These are phyloP conservation scores for Cyclotella distinguenda DNA, from an alignment of 108 stramenopile species.

Conservation along the genomic window DNA sequence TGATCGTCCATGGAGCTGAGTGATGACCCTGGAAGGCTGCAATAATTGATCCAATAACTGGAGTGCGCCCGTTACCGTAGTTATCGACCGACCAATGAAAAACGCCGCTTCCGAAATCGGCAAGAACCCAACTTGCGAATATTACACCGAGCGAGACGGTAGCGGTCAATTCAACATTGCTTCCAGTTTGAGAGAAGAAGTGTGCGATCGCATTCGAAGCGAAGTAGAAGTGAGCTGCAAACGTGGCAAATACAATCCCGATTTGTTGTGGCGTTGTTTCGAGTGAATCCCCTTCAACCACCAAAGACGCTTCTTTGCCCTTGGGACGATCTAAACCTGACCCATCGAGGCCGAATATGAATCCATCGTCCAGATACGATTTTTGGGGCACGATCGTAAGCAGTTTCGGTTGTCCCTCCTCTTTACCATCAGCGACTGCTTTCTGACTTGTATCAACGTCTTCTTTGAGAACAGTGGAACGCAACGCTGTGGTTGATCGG, in stretches of 20 bases:
- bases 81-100: conserved; percentile 96
- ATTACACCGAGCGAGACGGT: conserved; percentile 38
- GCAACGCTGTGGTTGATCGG: not conserved
- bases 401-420: not conserved
- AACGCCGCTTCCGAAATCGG: conserved; percentile 87
- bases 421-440: not conserved
- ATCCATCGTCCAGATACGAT: conserved; percentile 72
- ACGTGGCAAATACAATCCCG: conserved; percentile 57
- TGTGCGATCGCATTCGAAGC: conserved; percentile 33
- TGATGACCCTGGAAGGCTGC: conserved; percentile 96
- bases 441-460: not conserved
- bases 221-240: conserved; percentile 57
- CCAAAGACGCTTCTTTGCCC: conserved; percentile 59
- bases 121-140: conserved; percentile 58
- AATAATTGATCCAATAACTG: conserved; percentile 90
- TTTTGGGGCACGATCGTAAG: conserved; percentile 12
- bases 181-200: conserved; percentile 36
- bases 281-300: conserved; percentile 76
- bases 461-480: not conserved
- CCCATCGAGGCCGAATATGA: conserved; percentile 79
- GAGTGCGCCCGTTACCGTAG: conserved; percentile 89
- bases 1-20: conserved; percentile 93
- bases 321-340: conserved; percentile 79
- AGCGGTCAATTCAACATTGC: conserved; percentile 37
- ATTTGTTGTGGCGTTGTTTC: conserved; percentile 71